Conservation (phyloP, 495 filamentous ascomycete genomes). For the Podospora sp. region DNA sequence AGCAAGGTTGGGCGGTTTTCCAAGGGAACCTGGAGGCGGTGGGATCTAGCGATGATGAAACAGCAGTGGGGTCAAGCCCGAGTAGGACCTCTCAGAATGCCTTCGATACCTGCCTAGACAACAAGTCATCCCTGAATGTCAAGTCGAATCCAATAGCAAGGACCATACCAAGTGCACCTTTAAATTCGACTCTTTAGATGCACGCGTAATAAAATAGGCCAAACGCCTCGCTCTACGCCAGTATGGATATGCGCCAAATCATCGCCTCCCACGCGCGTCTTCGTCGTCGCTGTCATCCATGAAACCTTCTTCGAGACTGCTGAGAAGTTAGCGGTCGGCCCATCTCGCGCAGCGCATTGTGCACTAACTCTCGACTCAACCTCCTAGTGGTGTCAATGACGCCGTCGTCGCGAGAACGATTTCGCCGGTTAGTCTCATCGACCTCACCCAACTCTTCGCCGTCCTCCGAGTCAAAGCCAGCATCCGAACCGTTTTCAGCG, state of each 20-base stretch:
- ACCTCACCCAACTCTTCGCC: constrained; percentile 67
- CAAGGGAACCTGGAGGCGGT: no score
- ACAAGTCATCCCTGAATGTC: no score
- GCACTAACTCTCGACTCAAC: constrained; percentile 69
- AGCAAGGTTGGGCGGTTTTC: no score
- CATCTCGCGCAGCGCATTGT: not conserved
- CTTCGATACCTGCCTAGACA: no score
- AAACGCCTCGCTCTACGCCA: constrained; percentile 19
- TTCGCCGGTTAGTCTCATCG: constrained; percentile 68
- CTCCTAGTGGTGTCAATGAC: constrained; percentile 56
- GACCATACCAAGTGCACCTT: no score
- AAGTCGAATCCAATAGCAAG: no score
- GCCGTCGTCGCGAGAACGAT: constrained; percentile 52
- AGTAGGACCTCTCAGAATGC: no score
- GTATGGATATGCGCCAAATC: constrained; percentile 1
- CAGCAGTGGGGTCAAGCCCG: no score
- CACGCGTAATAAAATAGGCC: not conserved
- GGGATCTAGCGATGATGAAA: no score
- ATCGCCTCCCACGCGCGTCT: constrained; percentile 12
- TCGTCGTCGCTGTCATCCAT: constrained; percentile 42
- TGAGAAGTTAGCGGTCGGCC: constrained; percentile 22
- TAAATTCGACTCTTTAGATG: no score
- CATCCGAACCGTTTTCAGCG: constrained; percentile 46
- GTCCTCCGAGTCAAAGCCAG: constrained; percentile 54
- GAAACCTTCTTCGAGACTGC: constrained; percentile 44